phyloP scores from a whole-genome alignment of 352 stramenopile genomes.

The Elongisporangium prolatum region DNA sequence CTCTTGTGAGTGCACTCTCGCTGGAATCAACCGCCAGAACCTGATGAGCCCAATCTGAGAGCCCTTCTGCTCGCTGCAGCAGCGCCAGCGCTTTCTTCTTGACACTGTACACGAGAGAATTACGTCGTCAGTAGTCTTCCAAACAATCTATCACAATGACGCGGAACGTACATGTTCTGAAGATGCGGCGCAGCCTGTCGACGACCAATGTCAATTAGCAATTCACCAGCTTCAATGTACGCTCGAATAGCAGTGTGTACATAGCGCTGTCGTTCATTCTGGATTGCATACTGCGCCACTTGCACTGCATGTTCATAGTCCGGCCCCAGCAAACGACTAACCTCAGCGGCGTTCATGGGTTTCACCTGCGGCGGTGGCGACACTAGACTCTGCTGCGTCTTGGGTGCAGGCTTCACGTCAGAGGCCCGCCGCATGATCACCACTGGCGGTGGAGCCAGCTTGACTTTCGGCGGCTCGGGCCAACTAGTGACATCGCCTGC shows the following conservation, averaged over 20 bases:
- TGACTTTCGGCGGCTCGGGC: neutral
- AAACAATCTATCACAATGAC: neutral
- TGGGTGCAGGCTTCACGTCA: conserved; percentile 3
- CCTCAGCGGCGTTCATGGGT: conserved; percentile 14
- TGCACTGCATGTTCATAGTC: conserved; percentile 60
- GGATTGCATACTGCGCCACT: conserved; percentile 63
- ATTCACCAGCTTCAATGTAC: conserved; percentile 67
- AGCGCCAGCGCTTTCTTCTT: conserved; percentile 75
- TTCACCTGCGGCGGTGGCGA: conserved; percentile 10
- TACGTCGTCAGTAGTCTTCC: neutral
- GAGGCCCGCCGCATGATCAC: conserved; percentile 12
- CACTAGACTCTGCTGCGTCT: neutral
- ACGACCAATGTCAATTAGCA: conserved; percentile 63
- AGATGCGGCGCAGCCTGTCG: conserved; percentile 49
- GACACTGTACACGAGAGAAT: conserved; percentile 20
- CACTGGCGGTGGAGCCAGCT: conserved; percentile 8
- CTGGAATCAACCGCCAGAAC: conserved; percentile 27
- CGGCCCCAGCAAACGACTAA: conserved; percentile 37
- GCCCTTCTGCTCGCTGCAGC: conserved; percentile 63
- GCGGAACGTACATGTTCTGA: conserved; percentile 53
- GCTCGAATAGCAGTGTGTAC: conserved; percentile 61
- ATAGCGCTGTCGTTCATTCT: conserved; percentile 56
- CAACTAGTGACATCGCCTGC: neutral
- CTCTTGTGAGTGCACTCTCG: conserved; percentile 27
- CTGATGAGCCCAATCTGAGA: conserved; percentile 57